Conservation (phyloP, 371 early-diverging fungal genomes). For the Choanephora cucurbitarum region DNA sequence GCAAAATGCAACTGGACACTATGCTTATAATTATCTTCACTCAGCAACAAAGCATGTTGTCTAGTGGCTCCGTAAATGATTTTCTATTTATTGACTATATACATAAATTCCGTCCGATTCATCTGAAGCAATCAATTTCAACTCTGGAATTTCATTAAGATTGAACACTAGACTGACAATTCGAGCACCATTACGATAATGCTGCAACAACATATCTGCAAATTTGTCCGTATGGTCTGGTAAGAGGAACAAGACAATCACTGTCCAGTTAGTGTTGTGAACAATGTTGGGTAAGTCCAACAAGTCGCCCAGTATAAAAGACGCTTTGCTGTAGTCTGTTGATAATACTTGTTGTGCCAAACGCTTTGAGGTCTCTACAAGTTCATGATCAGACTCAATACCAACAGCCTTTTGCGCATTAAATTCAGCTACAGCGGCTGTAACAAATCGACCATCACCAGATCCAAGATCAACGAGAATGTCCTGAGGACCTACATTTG, state of each 20-base stretch:
- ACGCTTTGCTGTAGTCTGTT: slow-evolving; percentile 18
- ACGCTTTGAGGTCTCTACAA: slow-evolving; percentile 46
- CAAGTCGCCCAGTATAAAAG: slow-evolving; percentile 53
- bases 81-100: slow-evolving; percentile 27
- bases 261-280: slow-evolving; percentile 46
- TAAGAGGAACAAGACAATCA: slow-evolving; percentile 58
- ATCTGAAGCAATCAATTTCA: slow-evolving; percentile 44
- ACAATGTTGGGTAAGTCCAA: slow-evolving; percentile 36
- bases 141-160: slow-evolving; percentile 54
- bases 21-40: no score
- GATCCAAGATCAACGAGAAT: slow-evolving; percentile 65
- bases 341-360: slow-evolving; percentile 38
- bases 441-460: slow-evolving; percentile 67
- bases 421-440: slow-evolving; percentile 54
- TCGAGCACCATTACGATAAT: slow-evolving; percentile 54
- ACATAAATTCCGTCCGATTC: slow-evolving; percentile 59
- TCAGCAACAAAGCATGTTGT: background rate
- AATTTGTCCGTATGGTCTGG: slow-evolving; percentile 61
- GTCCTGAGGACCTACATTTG: slow-evolving; percentile 40
- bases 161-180: slow-evolving; percentile 63
- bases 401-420: slow-evolving; percentile 52
- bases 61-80: no score
- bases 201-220: slow-evolving; percentile 51
- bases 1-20: no score
- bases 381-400: slow-evolving; percentile 55